These are phyloP conservation scores for Baorangia bicolor DNA, from an alignment of 768 basidiomycete species.

Conservation along the genomic window DNA sequence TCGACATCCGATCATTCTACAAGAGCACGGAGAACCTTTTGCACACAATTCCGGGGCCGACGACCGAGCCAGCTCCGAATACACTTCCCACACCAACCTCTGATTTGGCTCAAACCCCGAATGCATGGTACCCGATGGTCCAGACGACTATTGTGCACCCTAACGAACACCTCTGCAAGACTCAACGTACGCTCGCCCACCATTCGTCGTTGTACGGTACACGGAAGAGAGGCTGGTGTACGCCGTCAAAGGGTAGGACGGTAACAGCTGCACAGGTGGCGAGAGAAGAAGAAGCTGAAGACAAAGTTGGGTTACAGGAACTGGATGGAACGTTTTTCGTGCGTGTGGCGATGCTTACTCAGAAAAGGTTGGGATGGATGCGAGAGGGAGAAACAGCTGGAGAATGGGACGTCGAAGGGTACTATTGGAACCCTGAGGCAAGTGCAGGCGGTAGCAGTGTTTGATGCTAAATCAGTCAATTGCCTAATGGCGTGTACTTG, in stretches of 20 bases:
- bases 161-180: slow-evolving; percentile 53
- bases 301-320: slow-evolving; percentile 21
- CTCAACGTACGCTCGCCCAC: slow-evolving; percentile 48
- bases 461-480: neutral
- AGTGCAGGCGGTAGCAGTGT: neutral
- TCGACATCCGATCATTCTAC: slow-evolving; percentile 35
- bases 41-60: slow-evolving; percentile 33
- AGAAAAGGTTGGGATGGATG: slow-evolving; percentile 40
- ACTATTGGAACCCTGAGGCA: slow-evolving; percentile 6
- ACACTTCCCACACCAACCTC: slow-evolving; percentile 35
- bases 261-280: slow-evolving; percentile 17
- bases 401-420: slow-evolving; percentile 23
- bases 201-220: slow-evolving; percentile 43
- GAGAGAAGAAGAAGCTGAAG: slow-evolving; percentile 26
- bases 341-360: slow-evolving; percentile 51
- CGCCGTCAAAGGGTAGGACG: slow-evolving; percentile 9
- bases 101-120: slow-evolving; percentile 39
- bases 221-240: slow-evolving; percentile 30
- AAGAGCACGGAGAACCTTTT: slow-evolving; percentile 27
- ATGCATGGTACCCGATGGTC: slow-evolving; percentile 58
- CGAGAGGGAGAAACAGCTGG: slow-evolving; percentile 37
- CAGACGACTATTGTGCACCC: slow-evolving; percentile 54
- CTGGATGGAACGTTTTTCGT: slow-evolving; percentile 68
- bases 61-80: slow-evolving; percentile 22
- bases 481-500: no score